These are phyloP conservation scores for Cladosporium sp. DNA, from an alignment of 2,329 filamentous ascomycete species.

Conservation along the genomic window DNA sequence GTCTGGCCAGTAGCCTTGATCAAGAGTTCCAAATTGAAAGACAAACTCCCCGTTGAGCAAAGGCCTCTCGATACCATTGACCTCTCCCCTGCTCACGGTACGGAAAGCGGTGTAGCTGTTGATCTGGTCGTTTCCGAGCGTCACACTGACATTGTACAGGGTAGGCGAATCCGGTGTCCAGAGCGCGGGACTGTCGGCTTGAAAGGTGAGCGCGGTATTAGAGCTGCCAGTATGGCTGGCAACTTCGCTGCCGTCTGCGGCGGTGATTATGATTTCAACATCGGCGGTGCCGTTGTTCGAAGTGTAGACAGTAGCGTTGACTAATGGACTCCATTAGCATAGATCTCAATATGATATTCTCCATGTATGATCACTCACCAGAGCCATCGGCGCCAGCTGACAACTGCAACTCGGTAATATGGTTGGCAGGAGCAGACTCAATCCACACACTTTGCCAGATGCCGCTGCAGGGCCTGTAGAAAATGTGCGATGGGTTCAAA, in stretches of 20 bases:
- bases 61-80: slow-evolving; percentile 53
- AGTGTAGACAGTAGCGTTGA: slow-evolving; percentile 41
- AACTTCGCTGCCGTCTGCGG: slow-evolving; percentile 25
- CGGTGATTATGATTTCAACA: slow-evolving; percentile 31
- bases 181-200: slow-evolving; percentile 46
- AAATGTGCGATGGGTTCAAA: slow-evolving; percentile 58
- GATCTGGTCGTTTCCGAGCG: slow-evolving; percentile 45
- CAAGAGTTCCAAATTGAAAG: slow-evolving; percentile 60
- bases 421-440: slow-evolving; percentile 49
- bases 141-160: slow-evolving; percentile 57
- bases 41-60: slow-evolving; percentile 59
- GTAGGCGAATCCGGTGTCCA: slow-evolving; percentile 59
- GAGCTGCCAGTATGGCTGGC: slow-evolving; percentile 40
- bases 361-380: neutral
- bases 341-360: neutral
- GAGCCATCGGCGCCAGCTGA: slow-evolving; percentile 35
- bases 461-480: slow-evolving; percentile 63
- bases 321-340: neutral
- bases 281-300: slow-evolving; percentile 28
- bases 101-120: slow-evolving; percentile 62
- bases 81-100: slow-evolving; percentile 49
- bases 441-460: slow-evolving; percentile 70
- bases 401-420: slow-evolving; percentile 54
- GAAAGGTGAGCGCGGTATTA: slow-evolving; percentile 49
- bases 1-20: slow-evolving; percentile 66